A percentile compares a stretch with the other conserved stretches of the same genome.
phyloP scores from a whole-genome alignment of 345 rosid genomes.

The Acer negundo region DNA sequence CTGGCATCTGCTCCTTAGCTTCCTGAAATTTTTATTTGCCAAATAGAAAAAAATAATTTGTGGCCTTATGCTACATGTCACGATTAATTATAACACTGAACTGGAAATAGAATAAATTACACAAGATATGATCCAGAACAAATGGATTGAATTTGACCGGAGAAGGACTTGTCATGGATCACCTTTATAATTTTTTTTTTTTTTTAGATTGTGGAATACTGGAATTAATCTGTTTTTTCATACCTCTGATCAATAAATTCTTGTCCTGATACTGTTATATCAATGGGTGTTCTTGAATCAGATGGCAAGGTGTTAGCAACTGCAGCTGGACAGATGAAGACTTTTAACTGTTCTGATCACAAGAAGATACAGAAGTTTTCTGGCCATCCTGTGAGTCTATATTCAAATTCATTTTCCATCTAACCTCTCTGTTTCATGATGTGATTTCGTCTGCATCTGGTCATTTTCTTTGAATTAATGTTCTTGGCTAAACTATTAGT shows the following conservation, averaged over 20 bases:
- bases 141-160: neutral
- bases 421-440: neutral
- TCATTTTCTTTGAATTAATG: conserved; percentile 3
- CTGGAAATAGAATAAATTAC: neutral
- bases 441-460: conserved; percentile 4
- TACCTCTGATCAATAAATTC: neutral
- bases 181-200: neutral
- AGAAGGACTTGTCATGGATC: neutral
- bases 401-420: neutral
- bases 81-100: neutral
- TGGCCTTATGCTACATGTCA: neutral
- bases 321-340: conserved; percentile 81
- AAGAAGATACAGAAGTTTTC: conserved; percentile 84
- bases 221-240: neutral
- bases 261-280: conserved; percentile 23
- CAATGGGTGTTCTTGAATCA: conserved; percentile 26
- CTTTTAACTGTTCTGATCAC: conserved; percentile 65
- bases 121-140: neutral
- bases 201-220: neutral
- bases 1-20: conserved; percentile 1
- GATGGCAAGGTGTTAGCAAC: conserved; percentile 81
- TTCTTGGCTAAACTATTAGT: conserved; percentile 14
- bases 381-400: conserved; percentile 83
- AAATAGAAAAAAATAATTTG: neutral
- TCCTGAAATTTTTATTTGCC: neutral